These are phyloP conservation scores for Suillus luteus DNA, from an alignment of 768 basidiomycete genomes.

Conservation along the genomic window DNA sequence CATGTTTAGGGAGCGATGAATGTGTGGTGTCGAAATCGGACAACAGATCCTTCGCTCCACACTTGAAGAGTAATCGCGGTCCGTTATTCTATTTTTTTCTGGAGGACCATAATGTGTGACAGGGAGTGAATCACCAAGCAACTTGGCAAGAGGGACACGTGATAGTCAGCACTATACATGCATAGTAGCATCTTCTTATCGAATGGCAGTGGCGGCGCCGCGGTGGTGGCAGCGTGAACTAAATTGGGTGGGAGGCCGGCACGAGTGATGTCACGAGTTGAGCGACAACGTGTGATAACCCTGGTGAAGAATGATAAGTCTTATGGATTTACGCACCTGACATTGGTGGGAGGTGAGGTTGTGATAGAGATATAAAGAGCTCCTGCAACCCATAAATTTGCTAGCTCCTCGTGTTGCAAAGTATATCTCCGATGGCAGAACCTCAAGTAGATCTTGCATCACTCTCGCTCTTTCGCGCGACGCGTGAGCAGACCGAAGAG, in stretches of 20 bases:
- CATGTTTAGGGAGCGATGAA: background rate
- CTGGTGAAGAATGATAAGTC: background rate
- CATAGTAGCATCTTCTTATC: background rate
- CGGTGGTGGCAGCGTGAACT: background rate
- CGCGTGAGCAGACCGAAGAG: conserved; percentile 44
- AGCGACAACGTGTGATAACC: background rate
- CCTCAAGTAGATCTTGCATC: conserved; percentile 19
- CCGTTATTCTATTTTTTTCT: background rate
- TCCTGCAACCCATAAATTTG: background rate
- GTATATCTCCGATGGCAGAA: conserved; percentile 1
- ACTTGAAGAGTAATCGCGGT: background rate
- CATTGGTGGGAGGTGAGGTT: background rate
- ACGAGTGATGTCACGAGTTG: background rate
- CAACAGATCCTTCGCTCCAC: background rate
- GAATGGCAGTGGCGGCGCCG: background rate
- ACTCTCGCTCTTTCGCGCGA: conserved; percentile 51
- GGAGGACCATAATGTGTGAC: background rate
- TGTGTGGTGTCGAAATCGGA: background rate
- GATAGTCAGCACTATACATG: background rate
- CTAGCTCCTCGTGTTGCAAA: background rate
- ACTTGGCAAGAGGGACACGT: background rate
- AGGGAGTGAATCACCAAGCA: background rate
- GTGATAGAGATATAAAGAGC: conserved; percentile 5
- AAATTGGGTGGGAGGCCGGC: conserved; percentile 1
- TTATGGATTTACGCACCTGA: conserved; percentile 4